These are phyloP conservation scores for Colletotrichum endophyticum DNA, from an alignment of 2,329 filamentous ascomycete genomes.

Conservation along the genomic window DNA sequence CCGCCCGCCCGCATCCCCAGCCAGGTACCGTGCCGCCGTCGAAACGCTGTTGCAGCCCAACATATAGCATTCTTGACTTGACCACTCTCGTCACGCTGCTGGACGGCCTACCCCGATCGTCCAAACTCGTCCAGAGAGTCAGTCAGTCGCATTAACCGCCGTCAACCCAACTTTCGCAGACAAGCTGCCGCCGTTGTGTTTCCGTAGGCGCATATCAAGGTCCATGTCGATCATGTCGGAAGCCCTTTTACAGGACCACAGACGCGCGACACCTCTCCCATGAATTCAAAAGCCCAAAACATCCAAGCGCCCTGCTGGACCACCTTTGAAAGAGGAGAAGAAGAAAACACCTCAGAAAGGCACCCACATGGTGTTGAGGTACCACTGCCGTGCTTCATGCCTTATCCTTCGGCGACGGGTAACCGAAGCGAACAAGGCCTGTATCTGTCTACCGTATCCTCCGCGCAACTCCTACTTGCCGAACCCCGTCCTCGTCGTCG, in stretches of 20 bases:
- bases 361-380: neutral
- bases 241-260: neutral
- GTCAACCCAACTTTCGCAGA: conserved; percentile 1
- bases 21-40: neutral
- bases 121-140: neutral
- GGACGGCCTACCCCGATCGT: neutral
- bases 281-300: neutral
- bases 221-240: neutral
- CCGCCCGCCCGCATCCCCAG: neutral
- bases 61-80: neutral
- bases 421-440: neutral
- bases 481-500: neutral
- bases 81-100: too few relatives aligned
- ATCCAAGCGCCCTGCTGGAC: neutral
- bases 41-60: neutral
- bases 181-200: neutral
- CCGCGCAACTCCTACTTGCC: neutral
- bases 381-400: neutral
- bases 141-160: conserved; percentile 2
- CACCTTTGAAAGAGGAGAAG: neutral
- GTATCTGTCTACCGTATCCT: neutral
- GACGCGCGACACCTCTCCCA: neutral
- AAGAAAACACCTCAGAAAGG: neutral
- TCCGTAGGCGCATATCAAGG: neutral
- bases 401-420: neutral